Evolutionary conservation across 371 early-diverging fungal species (phyloP).

Genomic region (Mortierella sp.): DNA sequence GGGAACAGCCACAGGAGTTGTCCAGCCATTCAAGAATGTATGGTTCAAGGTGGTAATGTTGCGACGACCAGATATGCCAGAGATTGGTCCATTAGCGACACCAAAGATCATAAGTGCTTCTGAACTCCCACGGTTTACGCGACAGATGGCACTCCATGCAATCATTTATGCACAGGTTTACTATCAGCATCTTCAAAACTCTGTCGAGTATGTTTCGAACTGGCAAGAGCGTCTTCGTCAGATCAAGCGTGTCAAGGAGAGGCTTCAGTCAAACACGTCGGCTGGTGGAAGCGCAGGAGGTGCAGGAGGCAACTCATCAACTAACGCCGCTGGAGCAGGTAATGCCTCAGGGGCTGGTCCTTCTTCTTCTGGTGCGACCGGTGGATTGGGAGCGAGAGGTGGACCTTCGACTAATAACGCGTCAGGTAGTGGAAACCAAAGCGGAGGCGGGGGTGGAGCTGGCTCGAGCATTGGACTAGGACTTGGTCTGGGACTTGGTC

Average conservation of each 20-base stretch:
- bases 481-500: slow-evolving; percentile 41
- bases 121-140: slow-evolving; percentile 83
- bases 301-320: slow-evolving; percentile 5
- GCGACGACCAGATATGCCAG: slow-evolving; percentile 85
- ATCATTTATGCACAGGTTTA: slow-evolving; percentile 93
- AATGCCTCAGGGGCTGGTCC: neutral
- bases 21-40: slow-evolving; percentile 59
- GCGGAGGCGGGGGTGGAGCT: slow-evolving; percentile 14
- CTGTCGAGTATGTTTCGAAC: slow-evolving; percentile 83
- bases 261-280: slow-evolving; percentile 28
- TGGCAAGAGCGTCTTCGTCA: slow-evolving; percentile 89
- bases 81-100: slow-evolving; percentile 84
- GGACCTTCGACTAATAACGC: neutral
- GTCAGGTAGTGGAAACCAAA: slow-evolving; percentile 1
- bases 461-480: slow-evolving; percentile 14
- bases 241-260: slow-evolving; percentile 82
- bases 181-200: slow-evolving; percentile 60
- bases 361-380: neutral
- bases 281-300: slow-evolving; percentile 2
- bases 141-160: slow-evolving; percentile 90
- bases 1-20: slow-evolving; percentile 6
- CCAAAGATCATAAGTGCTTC: slow-evolving; percentile 86
- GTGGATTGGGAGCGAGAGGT: slow-evolving; percentile 4
- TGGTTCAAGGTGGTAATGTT: slow-evolving; percentile 79
- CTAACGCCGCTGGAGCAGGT: slow-evolving; percentile 8